A percentile compares a stretch with the other conserved stretches of the same genome.
Evolutionary conservation across 768 basidiomycete genomes (phyloP).

Genomic region (Rickenella mellea): DNA sequence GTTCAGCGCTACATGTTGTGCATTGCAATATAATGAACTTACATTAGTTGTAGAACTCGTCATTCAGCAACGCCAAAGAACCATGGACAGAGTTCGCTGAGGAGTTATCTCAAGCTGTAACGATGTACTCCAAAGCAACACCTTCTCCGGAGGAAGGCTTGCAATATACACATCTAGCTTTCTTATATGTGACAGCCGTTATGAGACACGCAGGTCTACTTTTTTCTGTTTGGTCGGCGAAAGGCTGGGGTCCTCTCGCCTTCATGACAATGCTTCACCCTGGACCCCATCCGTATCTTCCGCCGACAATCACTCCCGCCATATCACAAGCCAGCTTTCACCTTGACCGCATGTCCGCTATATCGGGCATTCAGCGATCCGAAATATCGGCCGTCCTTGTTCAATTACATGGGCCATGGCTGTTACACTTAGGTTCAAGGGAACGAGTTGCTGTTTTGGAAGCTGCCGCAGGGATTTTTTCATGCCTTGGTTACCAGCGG

Average conservation of each 20-base stretch:
- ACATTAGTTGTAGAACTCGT: slow-evolving; percentile 38
- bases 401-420: slow-evolving; percentile 79
- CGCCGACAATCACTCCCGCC: slow-evolving; percentile 44
- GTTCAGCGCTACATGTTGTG: slow-evolving; percentile 21
- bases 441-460: slow-evolving; percentile 69
- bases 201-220: slow-evolving; percentile 68
- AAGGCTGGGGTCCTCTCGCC: slow-evolving; percentile 78
- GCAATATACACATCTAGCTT: slow-evolving; percentile 52
- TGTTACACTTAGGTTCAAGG: slow-evolving; percentile 66
- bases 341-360: slow-evolving; percentile 54
- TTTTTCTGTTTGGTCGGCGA: slow-evolving; percentile 75
- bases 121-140: slow-evolving; percentile 50
- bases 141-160: slow-evolving; percentile 37
- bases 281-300: slow-evolving; percentile 46
- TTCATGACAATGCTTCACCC: slow-evolving; percentile 68
- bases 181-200: slow-evolving; percentile 56
- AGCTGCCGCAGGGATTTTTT: slow-evolving; percentile 63
- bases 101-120: slow-evolving; percentile 54
- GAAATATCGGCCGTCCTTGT: slow-evolving; percentile 58
- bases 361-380: slow-evolving; percentile 63
- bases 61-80: slow-evolving; percentile 43
- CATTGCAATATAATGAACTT: slow-evolving; percentile 12
- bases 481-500: slow-evolving; percentile 72
- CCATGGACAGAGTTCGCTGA: slow-evolving; percentile 73
- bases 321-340: slow-evolving; percentile 16